Evolutionary conservation across 2,329 filamentous ascomycete species (phyloP), one percentile per base, ranked within the genome.

Genomic region (Cladosporium colombiae): DNA sequence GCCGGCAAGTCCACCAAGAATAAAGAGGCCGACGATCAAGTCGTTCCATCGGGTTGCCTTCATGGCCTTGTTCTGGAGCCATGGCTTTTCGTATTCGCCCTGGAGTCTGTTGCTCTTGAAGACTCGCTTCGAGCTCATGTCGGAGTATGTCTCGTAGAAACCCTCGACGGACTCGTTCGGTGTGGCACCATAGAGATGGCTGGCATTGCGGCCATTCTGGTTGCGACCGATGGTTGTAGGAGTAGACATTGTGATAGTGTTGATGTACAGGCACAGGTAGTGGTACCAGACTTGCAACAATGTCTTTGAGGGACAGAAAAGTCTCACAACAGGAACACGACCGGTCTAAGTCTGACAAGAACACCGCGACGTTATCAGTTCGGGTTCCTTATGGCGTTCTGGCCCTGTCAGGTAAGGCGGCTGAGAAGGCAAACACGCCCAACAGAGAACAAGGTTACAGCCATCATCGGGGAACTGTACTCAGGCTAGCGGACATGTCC

Each of bases 31-130:
- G 35, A 64, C 63, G 10, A 67, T 62, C 31, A 67, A 53, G 57
- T 63, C 50, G 62, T 55, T 61, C 53, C 65, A 50, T 50, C 63
- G 23, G 33, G 65, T 37, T 25, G 35, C 44, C 63, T 65, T 55
- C 66, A 58, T 35, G 58, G 66, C 66, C 44, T 65, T 67, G 57
- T 57, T 49, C 21, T 35, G 25, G 16, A 65, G 53, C 66, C 66
- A 67, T 35, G 66, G 66, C 44, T 67, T 67, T 31, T 67, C 66
- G 44, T 67, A 67, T 25, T 65, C 66, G n/a, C 65, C 66, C 2
- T 60, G 58, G 2, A 59, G 55, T 25, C 59, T 29, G 21, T 62
- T 52, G 59, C 59, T 62, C 31, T 62, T 52, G 59, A 62, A 62
- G 10, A 37, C 21, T 6, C 35, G 27, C 59, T 62, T 62, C n/a